Percentiles rank a stretch among this genome's conserved stretches.
phyloP scores from a whole-genome alignment of 2,329 filamentous ascomycete species.

The Annulohypoxylon truncatum region DNA sequence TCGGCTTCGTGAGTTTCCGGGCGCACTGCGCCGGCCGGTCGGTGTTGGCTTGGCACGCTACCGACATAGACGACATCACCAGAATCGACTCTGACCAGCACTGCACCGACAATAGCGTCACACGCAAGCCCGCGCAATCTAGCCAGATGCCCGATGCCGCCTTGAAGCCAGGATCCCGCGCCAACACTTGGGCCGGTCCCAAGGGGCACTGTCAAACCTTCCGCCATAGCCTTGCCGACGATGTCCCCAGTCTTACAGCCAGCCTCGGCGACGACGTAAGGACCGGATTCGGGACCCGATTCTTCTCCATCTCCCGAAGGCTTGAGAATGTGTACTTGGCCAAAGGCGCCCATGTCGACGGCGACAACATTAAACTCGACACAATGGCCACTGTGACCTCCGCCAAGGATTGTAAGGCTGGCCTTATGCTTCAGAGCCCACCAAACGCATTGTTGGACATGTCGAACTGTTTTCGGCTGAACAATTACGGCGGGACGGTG shows the following conservation, averaged over 20 bases:
- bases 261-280: constrained; percentile 38
- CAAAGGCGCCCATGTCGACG: constrained; percentile 69
- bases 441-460: constrained; percentile 66
- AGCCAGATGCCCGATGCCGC: constrained; percentile 71
- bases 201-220: constrained; percentile 66
- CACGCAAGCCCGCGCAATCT: constrained; percentile 67
- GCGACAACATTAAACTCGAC: constrained; percentile 63
- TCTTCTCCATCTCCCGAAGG: neutral
- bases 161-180: constrained; percentile 72
- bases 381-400: constrained; percentile 71
- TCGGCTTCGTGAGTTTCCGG: constrained; percentile 62
- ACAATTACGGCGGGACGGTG: constrained; percentile 58
- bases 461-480: constrained; percentile 58
- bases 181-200: constrained; percentile 73
- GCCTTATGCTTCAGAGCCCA: constrained; percentile 64
- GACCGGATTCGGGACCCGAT: neutral
- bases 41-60: constrained; percentile 59
- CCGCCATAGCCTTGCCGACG: constrained; percentile 58
- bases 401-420: constrained; percentile 64
- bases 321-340: constrained; percentile 59
- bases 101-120: constrained; percentile 69
- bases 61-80: constrained; percentile 63
- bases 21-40: constrained; percentile 55
- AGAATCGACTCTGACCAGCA: constrained; percentile 64
- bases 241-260: constrained; percentile 69